Evolutionary conservation across 495 filamentous ascomycete species (phyloP).

Genomic region (Clavariopsis aquatica): DNA sequence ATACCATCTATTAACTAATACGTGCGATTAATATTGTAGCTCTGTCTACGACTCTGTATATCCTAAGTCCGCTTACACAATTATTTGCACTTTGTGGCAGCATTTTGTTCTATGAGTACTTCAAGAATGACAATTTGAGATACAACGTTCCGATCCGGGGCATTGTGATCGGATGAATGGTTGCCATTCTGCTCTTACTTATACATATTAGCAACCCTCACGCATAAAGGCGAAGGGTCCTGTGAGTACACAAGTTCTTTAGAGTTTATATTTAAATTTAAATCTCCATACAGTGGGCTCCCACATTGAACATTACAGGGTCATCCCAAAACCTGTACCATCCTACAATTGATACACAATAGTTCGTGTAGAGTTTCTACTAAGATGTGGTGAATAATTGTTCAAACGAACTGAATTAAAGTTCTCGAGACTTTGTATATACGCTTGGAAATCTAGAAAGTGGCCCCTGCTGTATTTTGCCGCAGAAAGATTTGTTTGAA

Average conservation of each 20-base stretch:
- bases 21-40: slow-evolving; percentile 28
- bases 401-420: too few relatives aligned
- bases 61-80: slow-evolving; percentile 21
- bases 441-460: too few relatives aligned
- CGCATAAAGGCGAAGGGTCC: slow-evolving; percentile 36
- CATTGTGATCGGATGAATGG: slow-evolving; percentile 43
- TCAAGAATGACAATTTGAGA: slow-evolving; percentile 39
- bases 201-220: slow-evolving; percentile 33
- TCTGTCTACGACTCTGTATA: slow-evolving; percentile 13
- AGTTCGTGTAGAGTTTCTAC: too few relatives aligned
- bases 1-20: slow-evolving; percentile 49
- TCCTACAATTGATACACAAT: too few relatives aligned
- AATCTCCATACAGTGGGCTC: too few relatives aligned
- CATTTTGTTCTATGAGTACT: slow-evolving; percentile 26
- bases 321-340: too few relatives aligned
- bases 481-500: too few relatives aligned
- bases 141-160: slow-evolving; percentile 46
- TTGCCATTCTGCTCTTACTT: slow-evolving; percentile 44
- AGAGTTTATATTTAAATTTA: slow-evolving; percentile 35
- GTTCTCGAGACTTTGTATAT: too few relatives aligned
- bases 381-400: too few relatives aligned
- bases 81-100: slow-evolving; percentile 27
- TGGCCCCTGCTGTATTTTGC: too few relatives aligned
- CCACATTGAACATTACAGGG: too few relatives aligned
- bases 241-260: slow-evolving; percentile 23